phyloP scores from a whole-genome alignment of 208 protist species.

The Trypanosoma scelopori region DNA sequence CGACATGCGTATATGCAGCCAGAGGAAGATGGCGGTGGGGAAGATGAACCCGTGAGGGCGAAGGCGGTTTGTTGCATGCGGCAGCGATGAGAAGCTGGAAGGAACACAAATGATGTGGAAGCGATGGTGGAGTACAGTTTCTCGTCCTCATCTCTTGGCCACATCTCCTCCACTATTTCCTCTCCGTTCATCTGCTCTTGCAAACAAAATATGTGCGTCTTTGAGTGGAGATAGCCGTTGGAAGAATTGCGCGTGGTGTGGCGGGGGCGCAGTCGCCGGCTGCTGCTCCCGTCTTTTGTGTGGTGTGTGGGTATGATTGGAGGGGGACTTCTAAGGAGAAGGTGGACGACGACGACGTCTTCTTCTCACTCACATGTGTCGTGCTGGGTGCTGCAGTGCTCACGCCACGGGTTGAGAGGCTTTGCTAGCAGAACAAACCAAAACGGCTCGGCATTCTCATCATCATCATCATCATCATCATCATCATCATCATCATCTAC shows the following conservation, averaged over 20 bases:
- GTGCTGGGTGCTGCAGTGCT: neutral
- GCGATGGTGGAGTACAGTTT: no score
- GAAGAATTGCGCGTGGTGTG: no score
- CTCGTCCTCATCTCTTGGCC: no score
- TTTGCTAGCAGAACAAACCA: neutral
- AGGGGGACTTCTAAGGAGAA: neutral
- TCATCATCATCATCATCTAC: neutral
- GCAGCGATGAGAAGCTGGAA: no score
- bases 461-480: neutral
- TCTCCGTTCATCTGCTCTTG: neutral
- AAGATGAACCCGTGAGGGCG: no score
- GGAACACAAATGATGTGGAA: no score
- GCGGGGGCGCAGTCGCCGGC: neutral
- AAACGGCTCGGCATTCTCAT: neutral
- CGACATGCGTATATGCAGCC: no score
- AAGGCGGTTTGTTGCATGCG: no score
- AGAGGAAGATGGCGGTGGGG: no score
- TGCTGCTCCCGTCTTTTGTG: neutral
- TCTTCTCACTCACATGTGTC: neutral
- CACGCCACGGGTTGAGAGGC: neutral
- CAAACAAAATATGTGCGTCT: neutral
- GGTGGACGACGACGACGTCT: no score
- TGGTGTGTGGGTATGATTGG: slow-evolving; percentile 2
- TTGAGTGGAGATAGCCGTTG: neutral
- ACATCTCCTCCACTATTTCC: neutral